Conservation (phyloP, 805 yeast species). For the Candida incommunis region DNA sequence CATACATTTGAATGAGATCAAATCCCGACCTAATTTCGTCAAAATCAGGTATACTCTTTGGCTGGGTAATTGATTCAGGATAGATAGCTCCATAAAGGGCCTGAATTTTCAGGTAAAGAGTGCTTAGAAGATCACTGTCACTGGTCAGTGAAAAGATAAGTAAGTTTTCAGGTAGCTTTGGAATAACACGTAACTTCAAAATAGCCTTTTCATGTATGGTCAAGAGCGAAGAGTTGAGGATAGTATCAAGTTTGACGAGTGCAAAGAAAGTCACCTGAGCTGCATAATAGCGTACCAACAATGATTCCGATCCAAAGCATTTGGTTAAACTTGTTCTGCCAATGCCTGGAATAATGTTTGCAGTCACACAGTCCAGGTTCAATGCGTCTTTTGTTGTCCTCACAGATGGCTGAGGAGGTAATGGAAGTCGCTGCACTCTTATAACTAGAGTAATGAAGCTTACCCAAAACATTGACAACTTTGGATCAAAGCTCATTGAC, state of each 20-base stretch:
- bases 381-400: neutral
- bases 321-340: neutral
- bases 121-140: neutral
- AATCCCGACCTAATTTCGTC: conserved; percentile 8
- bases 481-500: neutral
- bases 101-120: neutral
- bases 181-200: neutral
- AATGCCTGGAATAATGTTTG: neutral
- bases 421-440: neutral
- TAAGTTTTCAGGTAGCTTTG: neutral
- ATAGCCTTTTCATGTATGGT: neutral
- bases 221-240: neutral
- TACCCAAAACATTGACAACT: neutral
- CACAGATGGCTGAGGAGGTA: too few relatives aligned
- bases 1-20: conserved; percentile 16
- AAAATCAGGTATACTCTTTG: neutral
- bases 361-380: neutral
- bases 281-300: neutral
- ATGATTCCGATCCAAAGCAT: neutral
- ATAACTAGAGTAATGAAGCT: neutral
- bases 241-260: neutral
- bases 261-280: neutral
- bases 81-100: neutral
- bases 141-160: neutral
- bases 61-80: neutral